These are phyloP conservation scores for Nectriaceae sp. DNA, from an alignment of 2,329 filamentous ascomycete genomes.

Conservation along the genomic window DNA sequence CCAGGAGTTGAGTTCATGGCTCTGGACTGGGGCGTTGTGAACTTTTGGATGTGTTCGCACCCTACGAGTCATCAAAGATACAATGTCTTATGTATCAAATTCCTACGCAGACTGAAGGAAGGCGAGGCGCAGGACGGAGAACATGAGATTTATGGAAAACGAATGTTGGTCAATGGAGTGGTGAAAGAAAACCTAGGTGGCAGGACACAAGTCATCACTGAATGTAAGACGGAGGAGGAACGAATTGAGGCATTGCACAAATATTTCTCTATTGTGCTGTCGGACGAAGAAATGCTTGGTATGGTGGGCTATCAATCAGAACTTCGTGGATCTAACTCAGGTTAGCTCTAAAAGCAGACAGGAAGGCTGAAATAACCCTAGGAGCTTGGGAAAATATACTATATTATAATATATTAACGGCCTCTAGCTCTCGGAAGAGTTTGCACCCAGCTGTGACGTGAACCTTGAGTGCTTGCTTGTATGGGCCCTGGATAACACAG, in stretches of 20 bases:
- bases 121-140: conserved; percentile 36
- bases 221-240: conserved; percentile 47
- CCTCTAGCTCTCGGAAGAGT: no score
- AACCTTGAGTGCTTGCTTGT: background rate
- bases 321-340: no score
- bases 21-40: conserved; percentile 60
- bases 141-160: conserved; percentile 24
- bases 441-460: conserved; percentile 5
- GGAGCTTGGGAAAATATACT: no score
- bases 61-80: conserved; percentile 55
- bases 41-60: conserved; percentile 52
- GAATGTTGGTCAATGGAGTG: conserved; percentile 23
- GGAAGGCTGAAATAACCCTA: no score
- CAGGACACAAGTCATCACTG: conserved; percentile 14
- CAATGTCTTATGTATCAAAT: conserved; percentile 52
- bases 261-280: conserved; percentile 51
- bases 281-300: conserved; percentile 21
- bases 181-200: conserved; percentile 26
- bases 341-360: no score
- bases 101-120: conserved; percentile 46
- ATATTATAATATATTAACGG: no score
- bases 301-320: conserved; percentile 15
- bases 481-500: no score
- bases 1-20: conserved; percentile 60
- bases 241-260: conserved; percentile 47